A percentile compares a stretch with the other conserved stretches of the same genome.
Conservation (phyloP, 192 early-diverging fungal species). For the Helicostylum pulchrum region DNA sequence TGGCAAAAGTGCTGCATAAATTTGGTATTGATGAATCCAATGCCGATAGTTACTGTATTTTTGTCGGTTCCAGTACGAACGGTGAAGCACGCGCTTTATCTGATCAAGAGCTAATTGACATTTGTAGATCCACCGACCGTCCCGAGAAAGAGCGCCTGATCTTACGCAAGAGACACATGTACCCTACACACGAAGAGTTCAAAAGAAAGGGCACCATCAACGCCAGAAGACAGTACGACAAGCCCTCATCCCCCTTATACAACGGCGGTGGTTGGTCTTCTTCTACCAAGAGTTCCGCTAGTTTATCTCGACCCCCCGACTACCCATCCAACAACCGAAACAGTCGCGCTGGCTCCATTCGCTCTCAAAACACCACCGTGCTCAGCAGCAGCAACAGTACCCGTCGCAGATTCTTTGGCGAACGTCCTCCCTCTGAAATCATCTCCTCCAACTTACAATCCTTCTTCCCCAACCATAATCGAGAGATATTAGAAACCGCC, state of each 20-base stretch:
- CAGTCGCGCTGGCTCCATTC: slow-evolving; percentile 1
- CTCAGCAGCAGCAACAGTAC: background rate
- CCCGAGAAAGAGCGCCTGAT: slow-evolving; percentile 70
- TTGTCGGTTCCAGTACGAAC: slow-evolving; percentile 66
- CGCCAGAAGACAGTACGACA: slow-evolving; percentile 19
- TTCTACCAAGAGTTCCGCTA: background rate
- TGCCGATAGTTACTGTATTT: slow-evolving; percentile 71
- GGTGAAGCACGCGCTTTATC: slow-evolving; percentile 63
- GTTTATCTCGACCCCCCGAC: slow-evolving; percentile 1
- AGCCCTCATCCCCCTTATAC: background rate
- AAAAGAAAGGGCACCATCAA: slow-evolving; percentile 48
- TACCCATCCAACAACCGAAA: slow-evolving; percentile 1
- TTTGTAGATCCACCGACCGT: slow-evolving; percentile 67
- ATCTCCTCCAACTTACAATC: slow-evolving; percentile 89
- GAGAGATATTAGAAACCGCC: slow-evolving; percentile 34
- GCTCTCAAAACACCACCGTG: background rate
- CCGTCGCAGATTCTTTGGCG: slow-evolving; percentile 82
- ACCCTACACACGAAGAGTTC: slow-evolving; percentile 51
- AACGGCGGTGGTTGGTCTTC: slow-evolving; percentile 12
- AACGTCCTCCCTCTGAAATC: slow-evolving; percentile 89
- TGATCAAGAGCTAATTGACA: slow-evolving; percentile 75
- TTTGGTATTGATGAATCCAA: slow-evolving; percentile 76
- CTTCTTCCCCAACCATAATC: slow-evolving; percentile 80
- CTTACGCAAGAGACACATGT: slow-evolving; percentile 66
- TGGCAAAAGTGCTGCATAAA: slow-evolving; percentile 71